Conservation (phyloP, 148 eudicot genomes). For the Gaultheria prostrata region DNA sequence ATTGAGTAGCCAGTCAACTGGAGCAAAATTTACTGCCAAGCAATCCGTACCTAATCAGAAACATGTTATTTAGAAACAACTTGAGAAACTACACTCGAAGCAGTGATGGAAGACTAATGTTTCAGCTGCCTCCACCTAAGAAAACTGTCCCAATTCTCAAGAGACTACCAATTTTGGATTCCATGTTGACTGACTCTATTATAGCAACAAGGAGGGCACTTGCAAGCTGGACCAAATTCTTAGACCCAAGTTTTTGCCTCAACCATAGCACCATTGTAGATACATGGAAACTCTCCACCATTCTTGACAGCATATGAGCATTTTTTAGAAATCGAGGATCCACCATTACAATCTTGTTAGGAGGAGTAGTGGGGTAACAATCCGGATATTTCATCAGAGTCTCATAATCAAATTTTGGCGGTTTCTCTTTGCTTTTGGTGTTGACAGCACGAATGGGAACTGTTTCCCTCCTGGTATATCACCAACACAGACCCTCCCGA, state of each 20-base stretch:
- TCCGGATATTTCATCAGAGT: conserved; percentile 59
- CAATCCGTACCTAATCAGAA: background rate
- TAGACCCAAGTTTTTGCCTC: conserved; percentile 65
- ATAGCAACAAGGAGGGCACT: conserved; percentile 70
- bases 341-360: conserved; percentile 50
- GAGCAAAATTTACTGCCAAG: background rate
- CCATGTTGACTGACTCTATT: conserved; percentile 85
- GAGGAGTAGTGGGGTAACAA: conserved; percentile 42
- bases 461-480: conserved; percentile 67
- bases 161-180: conserved; percentile 21
- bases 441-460: conserved; percentile 43
- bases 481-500: conserved; percentile 48
- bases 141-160: no score
- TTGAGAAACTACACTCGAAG: no score
- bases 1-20: no score
- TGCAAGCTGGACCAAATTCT: conserved; percentile 87
- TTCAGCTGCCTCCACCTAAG: no score
- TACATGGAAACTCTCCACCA: conserved; percentile 82
- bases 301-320: conserved; percentile 65
- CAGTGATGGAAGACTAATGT: no score
- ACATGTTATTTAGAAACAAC: background rate
- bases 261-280: conserved; percentile 68
- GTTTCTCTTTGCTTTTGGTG: conserved; percentile 56
- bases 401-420: conserved; percentile 59
- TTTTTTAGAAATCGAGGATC: conserved; percentile 52